Evolutionary conservation across 495 filamentous ascomycete species (phyloP), one percentile per base, ranked within the genome.

Genomic region (Hyphodiscus hymeniophilus): DNA sequence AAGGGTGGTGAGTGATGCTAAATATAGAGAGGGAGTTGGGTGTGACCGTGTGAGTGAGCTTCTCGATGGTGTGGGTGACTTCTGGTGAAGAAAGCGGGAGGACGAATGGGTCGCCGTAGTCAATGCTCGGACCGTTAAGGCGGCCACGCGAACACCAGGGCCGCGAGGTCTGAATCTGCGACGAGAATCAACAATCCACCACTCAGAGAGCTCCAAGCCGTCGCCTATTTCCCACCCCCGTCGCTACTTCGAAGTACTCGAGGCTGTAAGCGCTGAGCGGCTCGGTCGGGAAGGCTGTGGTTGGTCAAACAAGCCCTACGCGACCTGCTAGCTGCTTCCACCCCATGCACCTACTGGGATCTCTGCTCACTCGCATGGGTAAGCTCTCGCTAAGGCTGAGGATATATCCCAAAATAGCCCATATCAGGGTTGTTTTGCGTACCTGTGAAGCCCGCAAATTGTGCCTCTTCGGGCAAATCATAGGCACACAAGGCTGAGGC

Each of bases 1-100:
- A n/a, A n/a, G n/a, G 47, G 55, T 50, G n/a, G 45, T 55, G 50
- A 12, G 51, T 59, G 64, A 58, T 70, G 62, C 67, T 68, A 70
- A 68, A 65, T 64, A 68, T 70, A 70, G 67, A 68, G 44, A 52
- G 60, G 15, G 34, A 5, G 34, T n/a, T n/a, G 34, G 17, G 17
- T n/a, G 34, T 5, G 34, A 36, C 6, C n/a, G n/a, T n/a, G n/a
- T n/a, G n/a, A n/a, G n/a, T n/a, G n/a, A n/a, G n/a, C n/a, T n/a
- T n/a, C n/a, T n/a, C n/a, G 28, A 45, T 52, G 34, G 46, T 40
- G 45, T 35, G 47, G 50, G 43, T 48, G 44, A 26, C 44, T 32
- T 53, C 38, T 35, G 52, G 46, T 48, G 26, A 33, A 34, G 20
- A 21, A 41, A 28, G 38, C 55, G 55, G 54, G n/a, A n/a, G 51